Conservation (phyloP, 768 basidiomycete genomes). For the Suillus decipiens region DNA sequence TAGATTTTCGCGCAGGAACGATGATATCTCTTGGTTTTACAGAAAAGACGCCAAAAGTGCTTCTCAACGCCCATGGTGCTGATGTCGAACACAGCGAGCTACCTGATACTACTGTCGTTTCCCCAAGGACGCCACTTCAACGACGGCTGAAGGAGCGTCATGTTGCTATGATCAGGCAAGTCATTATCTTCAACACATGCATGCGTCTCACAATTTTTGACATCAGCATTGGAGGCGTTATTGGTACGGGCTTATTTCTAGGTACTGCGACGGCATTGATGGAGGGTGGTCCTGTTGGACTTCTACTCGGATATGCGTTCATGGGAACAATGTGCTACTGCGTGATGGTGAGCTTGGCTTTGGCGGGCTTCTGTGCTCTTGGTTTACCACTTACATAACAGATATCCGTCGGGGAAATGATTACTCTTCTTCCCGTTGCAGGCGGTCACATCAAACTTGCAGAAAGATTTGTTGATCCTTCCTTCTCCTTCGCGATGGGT, state of each 20-base stretch:
- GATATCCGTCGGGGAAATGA: neutral
- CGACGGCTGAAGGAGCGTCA: neutral
- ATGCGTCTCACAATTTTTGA: neutral
- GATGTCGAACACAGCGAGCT: neutral
- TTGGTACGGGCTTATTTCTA: neutral
- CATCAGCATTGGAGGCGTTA: neutral
- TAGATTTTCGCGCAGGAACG: neutral
- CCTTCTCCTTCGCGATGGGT: slow-evolving; percentile 1
- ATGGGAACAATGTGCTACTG: neutral
- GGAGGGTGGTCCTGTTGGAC: neutral
- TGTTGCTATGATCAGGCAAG: neutral
- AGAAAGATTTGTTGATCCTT: neutral
- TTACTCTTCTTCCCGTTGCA: neutral
- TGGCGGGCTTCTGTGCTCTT: neutral
- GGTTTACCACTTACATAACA: neutral
- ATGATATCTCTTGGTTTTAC: neutral
- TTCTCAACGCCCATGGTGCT: neutral
- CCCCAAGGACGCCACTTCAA: neutral
- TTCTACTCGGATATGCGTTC: neutral
- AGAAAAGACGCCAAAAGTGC: neutral
- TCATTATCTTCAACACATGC: neutral
- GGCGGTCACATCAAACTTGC: neutral
- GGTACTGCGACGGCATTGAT: neutral
- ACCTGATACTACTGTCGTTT: neutral
- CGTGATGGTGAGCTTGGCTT: neutral